A percentile compares a stretch with the other conserved stretches of the same genome.
Conservation (phyloP, 2,329 filamentous ascomycete genomes). For the Macrophomina tecta region DNA sequence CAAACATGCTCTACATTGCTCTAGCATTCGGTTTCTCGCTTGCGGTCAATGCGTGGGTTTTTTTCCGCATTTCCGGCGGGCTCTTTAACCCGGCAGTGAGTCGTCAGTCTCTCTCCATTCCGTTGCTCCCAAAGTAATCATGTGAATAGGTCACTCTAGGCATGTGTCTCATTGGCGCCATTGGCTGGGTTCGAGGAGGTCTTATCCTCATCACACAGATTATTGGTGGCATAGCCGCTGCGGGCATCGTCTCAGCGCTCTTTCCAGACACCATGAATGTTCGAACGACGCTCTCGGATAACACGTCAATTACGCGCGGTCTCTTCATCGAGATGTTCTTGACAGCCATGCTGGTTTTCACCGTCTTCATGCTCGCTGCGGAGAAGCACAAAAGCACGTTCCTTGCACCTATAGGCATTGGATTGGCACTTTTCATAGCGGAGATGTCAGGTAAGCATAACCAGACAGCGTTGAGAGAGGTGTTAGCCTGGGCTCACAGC, state of each 20-base stretch:
- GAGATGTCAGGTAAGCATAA: constrained; percentile 3
- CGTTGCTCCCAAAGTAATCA: constrained; percentile 25
- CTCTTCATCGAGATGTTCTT: constrained; percentile 50
- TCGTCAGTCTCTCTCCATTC: constrained; percentile 36
- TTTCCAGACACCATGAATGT: constrained; percentile 40
- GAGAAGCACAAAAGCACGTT: constrained; percentile 41
- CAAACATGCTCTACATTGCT: constrained; percentile 48
- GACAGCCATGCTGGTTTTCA: constrained; percentile 47
- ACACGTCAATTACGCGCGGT: constrained; percentile 40
- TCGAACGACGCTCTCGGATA: constrained; percentile 41
- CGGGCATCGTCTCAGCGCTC: constrained; percentile 40
- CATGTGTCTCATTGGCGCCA: constrained; percentile 42
- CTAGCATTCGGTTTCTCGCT: constrained; percentile 47
- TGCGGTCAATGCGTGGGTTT: constrained; percentile 49
- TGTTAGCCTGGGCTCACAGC: neutral
- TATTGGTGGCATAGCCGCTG: constrained; percentile 15
- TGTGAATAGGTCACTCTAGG: constrained; percentile 42
- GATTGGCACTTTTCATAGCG: constrained; percentile 35
- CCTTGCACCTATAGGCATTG: constrained; percentile 35
- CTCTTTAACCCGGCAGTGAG: constrained; percentile 50
- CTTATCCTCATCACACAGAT: constrained; percentile 46
- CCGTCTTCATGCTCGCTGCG: constrained; percentile 39
- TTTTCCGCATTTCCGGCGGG: constrained; percentile 47
- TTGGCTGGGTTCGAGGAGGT: constrained; percentile 36
- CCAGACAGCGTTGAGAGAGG: neutral